Base-by-base conservation (phyloP, 805 yeast species). In the Candida insectalens region DNA sequence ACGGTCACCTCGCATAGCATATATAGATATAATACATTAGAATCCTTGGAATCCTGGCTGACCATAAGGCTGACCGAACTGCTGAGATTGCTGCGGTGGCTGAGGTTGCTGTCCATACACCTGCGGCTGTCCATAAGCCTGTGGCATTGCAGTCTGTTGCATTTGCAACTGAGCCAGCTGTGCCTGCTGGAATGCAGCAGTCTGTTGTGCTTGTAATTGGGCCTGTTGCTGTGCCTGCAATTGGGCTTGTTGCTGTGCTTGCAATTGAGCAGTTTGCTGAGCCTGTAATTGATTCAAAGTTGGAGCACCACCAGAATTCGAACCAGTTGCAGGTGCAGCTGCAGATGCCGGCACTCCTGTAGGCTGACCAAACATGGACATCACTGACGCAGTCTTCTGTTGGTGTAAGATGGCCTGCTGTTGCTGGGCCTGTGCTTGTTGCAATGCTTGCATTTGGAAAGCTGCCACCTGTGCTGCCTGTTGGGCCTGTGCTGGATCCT, bases 311-410 rank as follows among this genome's bases (percentile, higher is more conserved):
- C 28, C 25, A n/a, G n/a, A n/a, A n/a, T n/a, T n/a, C n/a, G n/a
- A n/a, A n/a, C n/a, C n/a, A n/a, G n/a, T n/a, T n/a, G n/a, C n/a
- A n/a, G n/a, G n/a, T n/a, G n/a, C n/a, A n/a, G n/a, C n/a, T n/a
- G n/a, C n/a, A n/a, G n/a, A n/a, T n/a, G n/a, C n/a, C n/a, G n/a
- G n/a, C n/a, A 26, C 7, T 21, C 30, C 12, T 19, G 36, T 22
- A 14, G 35, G 50, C 57, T 69, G 49, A 20, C 48, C 57, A 41
- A 67, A 69, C 39, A 67, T 49, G 3, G 67, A 59, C 49, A 63
- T 29, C 9, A 25, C 27, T 8, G 27, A 9, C 36, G 63, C 41
- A 42, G 42, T 42, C 17, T 36, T 40, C 27, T 44, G 43, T 49
- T n/a, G n/a, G n/a, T n/a, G n/a, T n/a, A n/a, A n/a, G n/a, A n/a